Conservation (phyloP, 73 alveolate genomes). For the Paramecium tetraurelia region DNA sequence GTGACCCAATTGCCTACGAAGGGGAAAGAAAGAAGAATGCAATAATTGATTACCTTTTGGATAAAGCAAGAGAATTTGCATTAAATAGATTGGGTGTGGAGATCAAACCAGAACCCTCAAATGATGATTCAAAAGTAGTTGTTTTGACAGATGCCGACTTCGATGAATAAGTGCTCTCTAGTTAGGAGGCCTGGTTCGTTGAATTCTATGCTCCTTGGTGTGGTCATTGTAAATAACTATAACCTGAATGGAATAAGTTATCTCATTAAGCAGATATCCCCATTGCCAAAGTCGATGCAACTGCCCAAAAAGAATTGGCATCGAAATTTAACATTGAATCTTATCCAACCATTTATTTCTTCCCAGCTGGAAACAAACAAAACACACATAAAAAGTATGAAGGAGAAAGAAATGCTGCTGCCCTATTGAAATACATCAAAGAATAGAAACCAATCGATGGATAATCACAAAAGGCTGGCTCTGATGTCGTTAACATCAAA, state of each 20-base stretch:
- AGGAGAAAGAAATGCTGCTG: slow-evolving; percentile 74
- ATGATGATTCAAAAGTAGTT: slow-evolving; percentile 69
- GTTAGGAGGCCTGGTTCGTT: slow-evolving; percentile 79
- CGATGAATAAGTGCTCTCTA: slow-evolving; percentile 64
- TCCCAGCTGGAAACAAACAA: slow-evolving; percentile 59
- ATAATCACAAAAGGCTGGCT: not conserved
- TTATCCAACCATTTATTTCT: slow-evolving; percentile 90
- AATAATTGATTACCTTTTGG: slow-evolving; percentile 73
- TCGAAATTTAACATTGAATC: slow-evolving; percentile 76
- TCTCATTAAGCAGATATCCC: slow-evolving; percentile 78
- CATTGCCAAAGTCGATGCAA: slow-evolving; percentile 94
- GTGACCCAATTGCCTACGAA: slow-evolving; percentile 70
- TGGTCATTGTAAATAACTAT: slow-evolving; percentile 84
- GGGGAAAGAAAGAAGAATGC: slow-evolving; percentile 81
- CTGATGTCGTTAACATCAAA: not conserved
- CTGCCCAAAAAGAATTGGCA: slow-evolving; percentile 81
- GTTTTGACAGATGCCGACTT: slow-evolving; percentile 76
- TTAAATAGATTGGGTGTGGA: slow-evolving; percentile 68
- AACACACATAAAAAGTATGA: slow-evolving; percentile 71
- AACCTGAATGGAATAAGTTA: slow-evolving; percentile 84
- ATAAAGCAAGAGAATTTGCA: slow-evolving; percentile 69
- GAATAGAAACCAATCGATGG: slow-evolving; percentile 72
- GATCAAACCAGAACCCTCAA: slow-evolving; percentile 34
- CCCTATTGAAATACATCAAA: slow-evolving; percentile 71
- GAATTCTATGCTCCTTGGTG: slow-evolving; percentile 93